Percentiles rank a stretch among this genome's conserved stretches.
These are phyloP conservation scores for Aspergillus affinis DNA, from an alignment of 495 filamentous ascomycete genomes.

Conservation along the genomic window DNA sequence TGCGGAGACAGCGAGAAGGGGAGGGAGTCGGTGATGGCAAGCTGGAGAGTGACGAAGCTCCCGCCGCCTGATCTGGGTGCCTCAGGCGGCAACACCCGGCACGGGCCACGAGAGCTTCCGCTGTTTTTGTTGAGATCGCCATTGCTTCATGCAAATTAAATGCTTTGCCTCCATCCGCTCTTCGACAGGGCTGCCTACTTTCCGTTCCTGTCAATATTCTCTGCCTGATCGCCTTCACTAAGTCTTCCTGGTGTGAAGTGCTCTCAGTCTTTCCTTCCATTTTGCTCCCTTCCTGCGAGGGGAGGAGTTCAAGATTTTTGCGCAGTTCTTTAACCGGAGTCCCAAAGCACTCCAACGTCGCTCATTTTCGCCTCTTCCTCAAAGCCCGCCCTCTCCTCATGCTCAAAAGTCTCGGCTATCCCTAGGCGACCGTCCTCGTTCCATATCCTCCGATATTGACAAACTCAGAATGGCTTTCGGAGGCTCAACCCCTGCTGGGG, in stretches of 20 bases:
- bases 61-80: slow-evolving; percentile 36
- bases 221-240: not conserved
- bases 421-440: slow-evolving; percentile 39
- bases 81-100: slow-evolving; percentile 34
- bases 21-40: slow-evolving; percentile 28
- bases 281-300: slow-evolving; percentile 23
- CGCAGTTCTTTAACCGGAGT: slow-evolving; percentile 44
- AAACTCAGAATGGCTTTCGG: slow-evolving; percentile 65
- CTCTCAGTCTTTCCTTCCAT: slow-evolving; percentile 9
- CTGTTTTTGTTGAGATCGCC: slow-evolving; percentile 32
- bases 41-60: slow-evolving; percentile 48
- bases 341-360: slow-evolving; percentile 41
- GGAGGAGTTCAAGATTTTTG: slow-evolving; percentile 40
- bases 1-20: slow-evolving; percentile 7
- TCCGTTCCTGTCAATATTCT: not conserved
- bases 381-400: slow-evolving; percentile 38
- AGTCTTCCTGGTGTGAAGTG: slow-evolving; percentile 2
- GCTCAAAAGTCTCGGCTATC: slow-evolving; percentile 32
- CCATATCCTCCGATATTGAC: slow-evolving; percentile 41
- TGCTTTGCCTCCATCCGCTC: slow-evolving; percentile 1
- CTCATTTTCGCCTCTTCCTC: slow-evolving; percentile 38
- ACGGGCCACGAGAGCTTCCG: slow-evolving; percentile 13
- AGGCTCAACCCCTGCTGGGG: slow-evolving; percentile 31
- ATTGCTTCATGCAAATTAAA: slow-evolving; percentile 7
- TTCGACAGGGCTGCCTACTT: slow-evolving; percentile 14